phyloP scores from a whole-genome alignment of 768 basidiomycete genomes.

The Tephrocybe rancida region DNA sequence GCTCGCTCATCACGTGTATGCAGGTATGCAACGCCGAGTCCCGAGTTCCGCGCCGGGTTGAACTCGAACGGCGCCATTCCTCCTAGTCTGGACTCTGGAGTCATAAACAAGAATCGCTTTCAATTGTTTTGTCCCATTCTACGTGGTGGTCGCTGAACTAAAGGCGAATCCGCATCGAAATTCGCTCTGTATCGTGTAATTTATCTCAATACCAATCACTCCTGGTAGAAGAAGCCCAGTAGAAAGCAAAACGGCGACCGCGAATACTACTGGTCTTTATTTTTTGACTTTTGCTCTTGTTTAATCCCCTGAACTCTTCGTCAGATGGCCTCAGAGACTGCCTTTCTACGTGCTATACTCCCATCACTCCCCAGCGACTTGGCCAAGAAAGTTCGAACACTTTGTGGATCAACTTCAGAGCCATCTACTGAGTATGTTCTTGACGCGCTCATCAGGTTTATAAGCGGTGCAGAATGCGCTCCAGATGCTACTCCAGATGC shows the following conservation, averaged over 20 bases:
- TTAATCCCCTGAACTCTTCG: constrained; percentile 1
- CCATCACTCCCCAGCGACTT: constrained; percentile 36
- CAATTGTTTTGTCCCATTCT: neutral
- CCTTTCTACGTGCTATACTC: constrained; percentile 34
- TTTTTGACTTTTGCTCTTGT: neutral
- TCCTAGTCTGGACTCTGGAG: no score
- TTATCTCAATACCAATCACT: neutral
- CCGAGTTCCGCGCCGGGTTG: no score
- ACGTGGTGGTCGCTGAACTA: neutral
- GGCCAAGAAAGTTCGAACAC: constrained; percentile 30
- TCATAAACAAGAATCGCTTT: no score
- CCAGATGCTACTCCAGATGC: constrained; percentile 28
- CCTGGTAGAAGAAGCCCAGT: no score
- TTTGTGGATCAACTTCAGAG: constrained; percentile 33
- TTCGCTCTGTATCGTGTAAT: neutral
- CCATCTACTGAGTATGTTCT: constrained; percentile 30
- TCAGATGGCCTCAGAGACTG: constrained; percentile 27
- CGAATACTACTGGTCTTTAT: constrained; percentile 9
- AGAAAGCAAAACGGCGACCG: neutral
- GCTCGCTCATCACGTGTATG: no score
- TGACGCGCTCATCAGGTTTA: constrained; percentile 45
- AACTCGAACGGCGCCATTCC: no score
- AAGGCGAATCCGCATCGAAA: neutral
- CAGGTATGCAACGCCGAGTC: no score
- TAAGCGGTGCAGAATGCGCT: constrained; percentile 40